Base-by-base conservation (phyloP, 805 yeast species). In the Suhomyces sp. region DNA sequence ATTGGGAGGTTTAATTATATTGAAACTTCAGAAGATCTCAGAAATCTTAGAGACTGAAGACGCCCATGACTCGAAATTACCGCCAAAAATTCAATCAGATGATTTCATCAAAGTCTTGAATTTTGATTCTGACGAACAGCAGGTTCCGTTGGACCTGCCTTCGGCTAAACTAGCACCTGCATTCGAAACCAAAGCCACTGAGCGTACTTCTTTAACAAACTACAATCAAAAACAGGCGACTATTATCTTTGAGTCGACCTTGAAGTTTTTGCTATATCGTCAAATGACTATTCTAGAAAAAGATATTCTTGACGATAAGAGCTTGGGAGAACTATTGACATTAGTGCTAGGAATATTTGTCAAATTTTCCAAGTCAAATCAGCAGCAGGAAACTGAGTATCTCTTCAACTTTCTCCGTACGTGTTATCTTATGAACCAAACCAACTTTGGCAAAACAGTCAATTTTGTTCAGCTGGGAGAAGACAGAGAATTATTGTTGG, bases 351-450 rank as follows among this genome's bases (percentile, higher is more conserved):
- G 77, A 2, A 51, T 46, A 8, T 68, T 63, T 29, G 54, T 70
- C 27, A 62, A 59, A 44, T 40, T 65, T 15, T 27, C 48, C 2
- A 47, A 55, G 5, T 54, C 52, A 3, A 51, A 54, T 5, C 71
- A 67, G 48, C 35, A 46, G 4, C 51, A 52, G 9, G 57, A 58
- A 41, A 48, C 62, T 2, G 76, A 66, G 49, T 60, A 68, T 44
- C 55, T 68, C 10, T 70, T 74, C 53, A 74, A 69, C 48, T 68
- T 74, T 26, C 54, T 74, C 13, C 54, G 80, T 40, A 67, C 77
- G 1, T 62, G 66, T 12, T 66, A 61, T 42, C 63, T 75, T 55
- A 66, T 72, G 60, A 60, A 69, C 15, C 69, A 65, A 33, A 61
- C 61, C 2, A 60, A 65, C 1, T 67, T 72, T 48, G 50, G 47